These are phyloP conservation scores for Mollisia scopiformis DNA, from an alignment of 2,329 filamentous ascomycete species.

Conservation along the genomic window DNA sequence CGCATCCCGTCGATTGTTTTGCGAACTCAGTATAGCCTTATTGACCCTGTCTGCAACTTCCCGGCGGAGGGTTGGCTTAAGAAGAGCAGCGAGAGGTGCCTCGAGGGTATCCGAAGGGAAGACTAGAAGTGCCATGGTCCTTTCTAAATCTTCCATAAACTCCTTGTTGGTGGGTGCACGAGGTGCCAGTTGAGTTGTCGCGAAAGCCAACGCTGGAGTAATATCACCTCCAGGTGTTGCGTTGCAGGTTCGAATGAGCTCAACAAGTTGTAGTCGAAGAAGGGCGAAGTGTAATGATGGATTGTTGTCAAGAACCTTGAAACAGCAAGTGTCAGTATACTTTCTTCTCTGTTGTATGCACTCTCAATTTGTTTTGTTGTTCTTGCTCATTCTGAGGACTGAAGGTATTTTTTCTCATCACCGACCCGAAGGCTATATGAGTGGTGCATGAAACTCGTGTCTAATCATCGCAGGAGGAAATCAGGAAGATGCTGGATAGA, in stretches of 20 bases:
- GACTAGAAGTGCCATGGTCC: conserved; percentile 89
- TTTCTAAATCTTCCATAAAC: conserved; percentile 86
- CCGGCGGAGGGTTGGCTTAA: conserved; percentile 79
- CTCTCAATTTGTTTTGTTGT: conserved; percentile 14
- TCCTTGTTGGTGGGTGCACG: conserved; percentile 79
- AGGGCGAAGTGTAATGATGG: conserved; percentile 86
- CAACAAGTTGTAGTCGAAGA: conserved; percentile 87
- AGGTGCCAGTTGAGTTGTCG: conserved; percentile 83
- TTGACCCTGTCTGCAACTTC: conserved; percentile 90
- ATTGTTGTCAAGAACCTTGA: conserved; percentile 85
- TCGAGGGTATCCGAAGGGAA: conserved; percentile 82
- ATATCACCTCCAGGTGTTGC: conserved; percentile 71
- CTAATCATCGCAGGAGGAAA: conserved; percentile 81
- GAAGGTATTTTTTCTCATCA: conserved; percentile 87
- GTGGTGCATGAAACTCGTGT: conserved; percentile 99
- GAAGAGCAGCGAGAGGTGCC: conserved; percentile 72
- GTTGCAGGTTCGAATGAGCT: conserved; percentile 82
- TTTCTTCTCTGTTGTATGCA: conserved; percentile 21
- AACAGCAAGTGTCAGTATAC: conserved; percentile 17
- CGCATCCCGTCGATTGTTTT: conserved; percentile 75
- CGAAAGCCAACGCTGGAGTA: conserved; percentile 77
- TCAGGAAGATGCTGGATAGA: conserved; percentile 19
- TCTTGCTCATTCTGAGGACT: conserved; percentile 82
- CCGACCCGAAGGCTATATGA: conserved; percentile 85
- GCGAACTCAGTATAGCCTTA: conserved; percentile 77